These are phyloP conservation scores for Pseudocercospora musae DNA, from an alignment of 2,329 filamentous ascomycete genomes.

Conservation along the genomic window DNA sequence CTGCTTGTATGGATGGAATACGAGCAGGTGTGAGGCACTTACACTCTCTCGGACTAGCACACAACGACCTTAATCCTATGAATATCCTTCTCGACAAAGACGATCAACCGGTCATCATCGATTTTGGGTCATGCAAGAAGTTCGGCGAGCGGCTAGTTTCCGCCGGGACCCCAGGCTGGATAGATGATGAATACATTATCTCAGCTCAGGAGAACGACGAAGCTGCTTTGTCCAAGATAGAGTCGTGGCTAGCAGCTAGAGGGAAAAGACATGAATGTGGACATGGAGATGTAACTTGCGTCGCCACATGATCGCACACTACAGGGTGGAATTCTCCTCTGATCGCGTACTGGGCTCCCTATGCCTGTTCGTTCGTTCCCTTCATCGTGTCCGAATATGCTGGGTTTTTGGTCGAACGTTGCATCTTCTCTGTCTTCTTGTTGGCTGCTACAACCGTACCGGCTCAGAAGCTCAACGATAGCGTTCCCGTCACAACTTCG, in stretches of 20 bases:
- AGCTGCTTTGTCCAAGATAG: conserved; percentile 7
- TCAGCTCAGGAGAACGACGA: conserved; percentile 7
- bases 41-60: conserved; percentile 6
- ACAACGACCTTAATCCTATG: conserved; percentile 5
- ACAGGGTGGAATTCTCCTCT: no score
- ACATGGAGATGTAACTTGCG: no score
- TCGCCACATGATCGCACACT: no score
- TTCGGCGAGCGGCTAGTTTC: conserved; percentile 9
- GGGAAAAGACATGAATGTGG: no score
- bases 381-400: no score
- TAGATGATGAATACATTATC: conserved; percentile 8
- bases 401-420: no score
- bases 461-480: background rate
- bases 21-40: conserved; percentile 5
- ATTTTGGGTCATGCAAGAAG: conserved; percentile 7
- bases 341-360: no score
- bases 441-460: no score
- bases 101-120: background rate
- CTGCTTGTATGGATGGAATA: conserved; percentile 1
- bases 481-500: background rate
- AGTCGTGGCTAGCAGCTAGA: no score
- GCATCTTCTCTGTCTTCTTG: no score
- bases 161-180: conserved; percentile 11
- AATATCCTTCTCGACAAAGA: conserved; percentile 3
- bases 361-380: no score